Base-by-base conservation (phyloP, 2,329 filamentous ascomycete species). In the Parastagonospora avenae region DNA sequence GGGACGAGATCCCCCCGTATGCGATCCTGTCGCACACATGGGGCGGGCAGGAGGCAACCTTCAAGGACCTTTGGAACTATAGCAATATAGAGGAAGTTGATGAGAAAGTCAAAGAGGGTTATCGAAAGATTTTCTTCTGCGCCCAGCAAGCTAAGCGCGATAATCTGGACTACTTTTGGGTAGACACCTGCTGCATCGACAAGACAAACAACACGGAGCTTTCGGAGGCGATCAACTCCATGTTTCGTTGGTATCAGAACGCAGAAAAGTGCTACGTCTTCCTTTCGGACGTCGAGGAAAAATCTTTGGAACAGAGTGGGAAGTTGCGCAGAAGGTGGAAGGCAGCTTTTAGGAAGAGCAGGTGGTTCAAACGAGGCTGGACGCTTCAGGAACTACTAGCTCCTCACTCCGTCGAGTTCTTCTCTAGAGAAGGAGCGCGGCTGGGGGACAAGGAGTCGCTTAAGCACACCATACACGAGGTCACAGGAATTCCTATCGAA, bases 301-400 rank as follows among this genome's bases (percentile, higher is more conserved):
- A 29, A 2, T 4, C 32, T 19, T 19, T n/a, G 0, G n/a, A 16
- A 10, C 40, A n/a, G 0, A 12, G 33, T 2, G 7, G 31, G 4
- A n/a, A 39, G 5, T 2, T n/a, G n/a, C n/a, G n/a, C n/a, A n/a
- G n/a, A n/a, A n/a, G n/a, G n/a, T n/a, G n/a, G n/a, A n/a, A n/a
- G n/a, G n/a, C 10, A 7, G 47, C 49, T 0, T 60, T 63, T 8
- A 27, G 1, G 5, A 4, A 10, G 12, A 62, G 59, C 36, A 55
- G 50, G 19, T 63, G 59, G 56, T 62, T 62, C 11, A 58, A 35
- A 0, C 43, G 55, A 52, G 59, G 59, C 27, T 64, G 59, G 61
- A 62, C 61, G 0, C 46, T 64, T 0, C 59, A 62, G n/a, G n/a
- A n/a, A n/a, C n/a, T n/a, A n/a, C n/a, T n/a, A n/a, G n/a, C n/a